Evolutionary conservation across 192 early-diverging fungal species (phyloP), one percentile per base, ranked within the genome.

Genomic region (Coemansia sp.): DNA sequence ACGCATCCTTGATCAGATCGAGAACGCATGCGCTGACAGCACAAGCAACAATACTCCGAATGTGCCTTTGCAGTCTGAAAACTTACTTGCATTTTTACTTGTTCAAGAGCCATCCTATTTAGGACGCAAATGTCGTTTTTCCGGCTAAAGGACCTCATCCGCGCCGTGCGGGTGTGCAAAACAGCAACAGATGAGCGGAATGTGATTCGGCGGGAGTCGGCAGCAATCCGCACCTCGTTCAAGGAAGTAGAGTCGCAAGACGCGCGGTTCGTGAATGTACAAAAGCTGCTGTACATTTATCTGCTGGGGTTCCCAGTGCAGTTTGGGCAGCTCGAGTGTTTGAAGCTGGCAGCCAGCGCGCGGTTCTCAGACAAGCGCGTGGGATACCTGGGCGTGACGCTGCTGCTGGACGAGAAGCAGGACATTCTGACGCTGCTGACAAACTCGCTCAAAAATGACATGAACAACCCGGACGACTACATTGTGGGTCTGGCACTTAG

Each of bases 271-370:
- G 84, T 90, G 61, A 99, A 98, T 81, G 90, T 99, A 38, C 92
- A 93, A 25, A 99, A 99, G 78, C 83, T 99, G 66, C 84, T 99
- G 11, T 99, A 99, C 68, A 97, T 99, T 60, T 93, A 97, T 69
- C 92, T 99, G 92, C 87, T 99, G 17, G 95, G 97, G 17, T 97
- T 97, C 66, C 95, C 96, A 28, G 97, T 96, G 23, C 97, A 98
- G 72, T 99, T 98, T 80, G 97, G 97, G 20, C 97, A 99, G 82
- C 95, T 99, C 46, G 97, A 99, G 74, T 99, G 97, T 71, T 80
- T 99, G 34, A 99, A 99, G 79, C 80, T 99, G 46, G 96, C 93
- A 5, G 97, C 96, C 21, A 93, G 91, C 14, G 87, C 93, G 17
- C 82, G 88, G 64, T 99, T 95, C 76, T 86, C 94, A 9, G 97